Evolutionary conservation across 2,329 filamentous ascomycete genomes (phyloP).

Genomic region (Alternaria hordeiaustralica): DNA sequence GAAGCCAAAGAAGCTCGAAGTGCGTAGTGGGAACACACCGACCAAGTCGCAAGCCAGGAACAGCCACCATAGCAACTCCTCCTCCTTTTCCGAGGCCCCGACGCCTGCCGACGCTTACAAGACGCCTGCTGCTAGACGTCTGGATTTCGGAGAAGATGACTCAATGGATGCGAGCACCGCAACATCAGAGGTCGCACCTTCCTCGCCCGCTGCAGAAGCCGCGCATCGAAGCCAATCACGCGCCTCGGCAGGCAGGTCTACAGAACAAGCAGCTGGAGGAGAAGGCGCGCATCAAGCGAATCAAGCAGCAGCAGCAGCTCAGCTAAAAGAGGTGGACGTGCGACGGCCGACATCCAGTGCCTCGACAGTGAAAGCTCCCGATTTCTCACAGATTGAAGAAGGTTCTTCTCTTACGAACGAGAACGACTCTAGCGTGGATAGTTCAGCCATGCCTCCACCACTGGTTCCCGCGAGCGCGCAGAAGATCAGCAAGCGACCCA

Average conservation of each 20-base stretch:
- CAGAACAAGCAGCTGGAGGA: constrained; percentile 1
- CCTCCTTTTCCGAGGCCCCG: constrained; percentile 39
- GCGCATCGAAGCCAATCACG: constrained; percentile 42
- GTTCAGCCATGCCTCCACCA: constrained; percentile 26
- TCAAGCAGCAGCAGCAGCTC: constrained; percentile 14
- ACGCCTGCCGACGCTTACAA: constrained; percentile 54
- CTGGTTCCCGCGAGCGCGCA: constrained; percentile 29
- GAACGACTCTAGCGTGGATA: constrained; percentile 41
- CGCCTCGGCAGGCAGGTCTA: constrained; percentile 6
- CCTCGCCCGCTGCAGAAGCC: constrained; percentile 53
- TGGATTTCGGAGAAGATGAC: constrained; percentile 33
- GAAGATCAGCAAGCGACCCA: constrained; percentile 56
- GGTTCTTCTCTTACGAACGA: constrained; percentile 37
- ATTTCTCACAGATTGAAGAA: constrained; percentile 40
- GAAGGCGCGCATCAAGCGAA: constrained; percentile 3
- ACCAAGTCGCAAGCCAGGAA: constrained; percentile 18
- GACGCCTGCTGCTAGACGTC: constrained; percentile 44
- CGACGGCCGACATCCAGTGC: constrained; percentile 47
- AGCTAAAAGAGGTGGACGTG: constrained; percentile 27
- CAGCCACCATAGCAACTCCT: constrained; percentile 30
- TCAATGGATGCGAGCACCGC: constrained; percentile 37
- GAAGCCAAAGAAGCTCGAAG: constrained; percentile 31
- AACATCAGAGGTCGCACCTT: constrained; percentile 46
- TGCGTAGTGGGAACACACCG: constrained; percentile 24
- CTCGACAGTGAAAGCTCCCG: constrained; percentile 48